Conservation (phyloP, 805 yeast genomes). For the Candida xiaguanensis region DNA sequence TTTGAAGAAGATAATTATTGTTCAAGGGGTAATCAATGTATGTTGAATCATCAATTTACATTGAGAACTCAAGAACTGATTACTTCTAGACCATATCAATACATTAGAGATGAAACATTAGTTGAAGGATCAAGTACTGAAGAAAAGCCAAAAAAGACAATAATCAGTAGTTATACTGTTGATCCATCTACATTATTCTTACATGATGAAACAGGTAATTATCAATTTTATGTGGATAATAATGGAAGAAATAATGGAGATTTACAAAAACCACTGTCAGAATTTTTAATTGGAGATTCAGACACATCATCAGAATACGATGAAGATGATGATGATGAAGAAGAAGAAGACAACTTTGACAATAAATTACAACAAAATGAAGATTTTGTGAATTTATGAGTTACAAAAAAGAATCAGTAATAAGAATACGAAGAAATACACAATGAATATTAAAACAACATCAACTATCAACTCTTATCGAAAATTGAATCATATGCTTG, state of each 20-base stretch:
- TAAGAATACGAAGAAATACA: not conserved
- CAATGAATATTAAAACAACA: too few relatives aligned
- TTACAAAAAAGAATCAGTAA: not conserved
- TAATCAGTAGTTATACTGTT: slow-evolving; percentile 32
- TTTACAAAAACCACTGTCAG: slow-evolving; percentile 1
- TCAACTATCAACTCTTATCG: too few relatives aligned
- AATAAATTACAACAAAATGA: slow-evolving; percentile 21
- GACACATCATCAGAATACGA: slow-evolving; percentile 14
- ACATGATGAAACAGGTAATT: slow-evolving; percentile 16
- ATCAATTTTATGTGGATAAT: slow-evolving; percentile 24
- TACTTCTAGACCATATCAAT: slow-evolving; percentile 13
- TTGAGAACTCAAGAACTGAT: slow-evolving; percentile 24
- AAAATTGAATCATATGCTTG: too few relatives aligned
- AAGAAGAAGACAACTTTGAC: not conserved
- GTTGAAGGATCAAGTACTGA: not conserved
- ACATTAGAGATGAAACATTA: slow-evolving; percentile 13
- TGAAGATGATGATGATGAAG: slow-evolving; percentile 14
- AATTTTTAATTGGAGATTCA: slow-evolving; percentile 10
- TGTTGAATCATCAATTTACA: slow-evolving; percentile 44
- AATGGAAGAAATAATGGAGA: slow-evolving; percentile 1
- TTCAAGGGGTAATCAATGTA: slow-evolving; percentile 47
- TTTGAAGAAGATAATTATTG: slow-evolving; percentile 60
- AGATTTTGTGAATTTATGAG: slow-evolving; percentile 20
- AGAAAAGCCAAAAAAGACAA: slow-evolving; percentile 2
- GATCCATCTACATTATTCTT: slow-evolving; percentile 24